phyloP scores from a whole-genome alignment of 495 filamentous ascomycete species.

The Penicillium cinerascens region DNA sequence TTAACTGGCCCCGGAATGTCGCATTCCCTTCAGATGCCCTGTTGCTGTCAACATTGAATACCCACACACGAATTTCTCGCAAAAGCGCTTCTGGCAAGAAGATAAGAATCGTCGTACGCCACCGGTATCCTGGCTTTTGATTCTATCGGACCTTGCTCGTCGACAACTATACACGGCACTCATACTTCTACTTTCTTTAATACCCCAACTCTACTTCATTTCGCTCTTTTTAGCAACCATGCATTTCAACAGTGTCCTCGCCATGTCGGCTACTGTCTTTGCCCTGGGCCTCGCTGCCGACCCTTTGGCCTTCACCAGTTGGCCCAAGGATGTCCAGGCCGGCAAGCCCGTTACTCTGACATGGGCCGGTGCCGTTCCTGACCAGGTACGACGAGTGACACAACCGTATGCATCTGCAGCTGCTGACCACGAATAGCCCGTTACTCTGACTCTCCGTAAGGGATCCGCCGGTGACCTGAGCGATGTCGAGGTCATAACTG shows the following conservation, averaged over 20 bases:
- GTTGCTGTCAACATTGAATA: slow-evolving; percentile 15
- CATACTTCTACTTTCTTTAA: slow-evolving; percentile 19
- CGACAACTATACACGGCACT: background rate
- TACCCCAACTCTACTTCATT: slow-evolving; percentile 3
- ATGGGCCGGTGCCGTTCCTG: slow-evolving; percentile 37
- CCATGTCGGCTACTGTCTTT: slow-evolving; percentile 28
- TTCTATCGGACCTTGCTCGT: slow-evolving; percentile 5
- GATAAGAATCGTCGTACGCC: slow-evolving; percentile 26
- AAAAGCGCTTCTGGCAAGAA: slow-evolving; percentile 3
- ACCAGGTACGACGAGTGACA: slow-evolving; percentile 9
- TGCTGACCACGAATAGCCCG: slow-evolving; percentile 21
- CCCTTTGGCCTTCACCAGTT: slow-evolving; percentile 40
- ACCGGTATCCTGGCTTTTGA: slow-evolving; percentile 4
- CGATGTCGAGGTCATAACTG: slow-evolving; percentile 39
- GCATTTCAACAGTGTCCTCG: slow-evolving; percentile 32
- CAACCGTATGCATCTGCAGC: background rate
- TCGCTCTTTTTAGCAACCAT: slow-evolving; percentile 8
- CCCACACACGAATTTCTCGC: slow-evolving; percentile 11
- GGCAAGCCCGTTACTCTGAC: slow-evolving; percentile 39
- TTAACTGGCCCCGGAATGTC: slow-evolving; percentile 21
- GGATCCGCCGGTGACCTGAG: slow-evolving; percentile 37
- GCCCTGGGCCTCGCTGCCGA: slow-evolving; percentile 28
- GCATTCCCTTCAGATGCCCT: slow-evolving; percentile 20
- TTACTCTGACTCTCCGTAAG: slow-evolving; percentile 44
- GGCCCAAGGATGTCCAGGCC: slow-evolving; percentile 37